Percentiles rank a stretch among this genome's conserved stretches.
Evolutionary conservation across 2,329 filamentous ascomycete genomes (phyloP).

Genomic region (Botrytis hyacinthi): DNA sequence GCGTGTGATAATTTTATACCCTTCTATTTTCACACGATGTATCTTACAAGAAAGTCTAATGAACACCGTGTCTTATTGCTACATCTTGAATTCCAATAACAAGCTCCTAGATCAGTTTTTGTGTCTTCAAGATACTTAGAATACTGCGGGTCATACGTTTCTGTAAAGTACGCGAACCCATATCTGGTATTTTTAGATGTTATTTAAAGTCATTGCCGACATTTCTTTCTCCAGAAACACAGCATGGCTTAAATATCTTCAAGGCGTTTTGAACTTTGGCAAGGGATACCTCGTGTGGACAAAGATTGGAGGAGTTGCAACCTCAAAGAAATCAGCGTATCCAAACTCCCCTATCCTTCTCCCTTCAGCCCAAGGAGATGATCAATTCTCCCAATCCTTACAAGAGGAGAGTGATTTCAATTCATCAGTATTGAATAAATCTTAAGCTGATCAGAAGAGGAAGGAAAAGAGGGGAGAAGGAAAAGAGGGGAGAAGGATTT

Average conservation of each 20-base stretch:
- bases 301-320: background rate
- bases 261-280: background rate
- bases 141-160: background rate
- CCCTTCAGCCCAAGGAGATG: background rate
- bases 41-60: background rate
- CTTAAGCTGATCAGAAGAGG: background rate
- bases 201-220: background rate
- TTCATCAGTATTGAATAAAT: background rate
- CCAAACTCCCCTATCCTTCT: background rate
- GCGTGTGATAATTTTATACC: rapidly evolving
- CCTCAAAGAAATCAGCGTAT: background rate
- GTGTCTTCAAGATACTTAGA: background rate
- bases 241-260: background rate
- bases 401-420: background rate
- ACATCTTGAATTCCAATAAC: background rate
- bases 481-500: background rate
- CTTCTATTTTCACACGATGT: background rate
- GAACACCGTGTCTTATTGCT: background rate
- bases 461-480: background rate
- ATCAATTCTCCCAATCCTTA: background rate
- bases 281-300: background rate
- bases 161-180: background rate
- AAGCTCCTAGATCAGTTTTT: background rate
- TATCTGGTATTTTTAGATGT: background rate
- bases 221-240: too few species aligned